Base-by-base conservation (phyloP, 2,329 filamentous ascomycete genomes). In the Alternaria panax region DNA sequence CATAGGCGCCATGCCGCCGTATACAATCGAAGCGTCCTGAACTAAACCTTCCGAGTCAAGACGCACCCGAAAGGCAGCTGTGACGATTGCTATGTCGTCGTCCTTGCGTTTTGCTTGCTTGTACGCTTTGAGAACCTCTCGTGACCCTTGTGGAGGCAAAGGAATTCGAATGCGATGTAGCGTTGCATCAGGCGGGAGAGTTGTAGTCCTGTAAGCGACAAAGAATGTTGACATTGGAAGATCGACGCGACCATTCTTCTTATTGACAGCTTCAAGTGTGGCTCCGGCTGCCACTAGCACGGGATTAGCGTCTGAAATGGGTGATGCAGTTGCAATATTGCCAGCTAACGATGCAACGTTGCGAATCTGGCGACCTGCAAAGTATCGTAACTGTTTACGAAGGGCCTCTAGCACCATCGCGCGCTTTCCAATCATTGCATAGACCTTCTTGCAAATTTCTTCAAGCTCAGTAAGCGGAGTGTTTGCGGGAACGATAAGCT, bases 31-130 rank as follows among this genome's bases (percentile, higher is more conserved):
- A 54, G 87, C 88, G 65, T 90, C 88, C 62, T 88, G 84, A 6
- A 98, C 91, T 3, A 87, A 74, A 30, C 92, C 87, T 2, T 85
- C 82, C 4, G 89, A 83, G 46, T 89, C 85, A 3, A 98, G 80
- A 12, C 86, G 86, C 14, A 98, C 84, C 20, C 91, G 87, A 59
- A 97, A 81, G 1, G 93, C 92, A 24, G 91, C 88, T 30, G 94
- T 98, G 20, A 97, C 95, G 68, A 98, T 98, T 3, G 94, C 95
- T 72, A 98, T 98, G 72, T 98, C 94, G 71, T 98, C 94, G 70
- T 98, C 94, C 75, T 97, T 97, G 62, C 95, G 84, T 81, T 98
- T 98, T 0, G 95, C 89, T 76, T 98, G 94, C 78, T 98, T 98
- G 80, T 97, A 98, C 0, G 93, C 89, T 53, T 92, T 87, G 73